Base-by-base conservation (phyloP, 106 monocot genomes). In the Amphibolis antarctica region DNA sequence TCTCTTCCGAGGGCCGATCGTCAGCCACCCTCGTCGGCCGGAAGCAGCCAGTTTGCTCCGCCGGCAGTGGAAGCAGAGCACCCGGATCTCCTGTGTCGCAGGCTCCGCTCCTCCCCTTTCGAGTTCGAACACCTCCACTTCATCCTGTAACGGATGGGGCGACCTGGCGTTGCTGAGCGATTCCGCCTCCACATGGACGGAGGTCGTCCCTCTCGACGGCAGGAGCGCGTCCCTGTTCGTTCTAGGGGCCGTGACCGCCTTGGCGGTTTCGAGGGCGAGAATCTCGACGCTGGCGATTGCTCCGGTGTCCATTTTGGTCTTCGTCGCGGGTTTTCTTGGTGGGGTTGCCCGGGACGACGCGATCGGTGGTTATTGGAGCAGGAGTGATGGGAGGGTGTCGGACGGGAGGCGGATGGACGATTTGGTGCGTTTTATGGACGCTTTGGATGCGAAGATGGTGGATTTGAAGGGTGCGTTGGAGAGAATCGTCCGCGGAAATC, bases 61-160 rank as follows among this genome's bases (percentile, higher is more conserved):
- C 36, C 36, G 36, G 36, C 36, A 7, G 36, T 2, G 36, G 36
- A 2, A 2, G 36, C 2, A 7, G 36, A 7, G 36, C 11, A 10
- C 21, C 26, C 25, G 55, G 14, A 12, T 66, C 28, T 74, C 31
- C 66, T 44, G 54, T 65, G 53, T 76, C 17, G 11, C 71, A 18
- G 64, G 60, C 63, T 20, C 55, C 45, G 62, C 70, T 12, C 24
- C 72, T n/a, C 55, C 75, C 7, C n/a, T n/a, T n/a, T n/a, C n/a
- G n/a, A n/a, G n/a, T n/a, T n/a, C n/a, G n/a, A n/a, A n/a, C n/a
- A n/a, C n/a, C n/a, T n/a, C n/a, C n/a, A n/a, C n/a, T n/a, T n/a
- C n/a, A n/a, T 61, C 30, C 15, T 83, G 61, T 59, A 71, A 75
- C 28, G 88, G 88, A 13, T 88, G 88, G 88, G 88, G 82, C 64